Conservation (phyloP, 2,329 filamentous ascomycete species). For the Pezicula radicicola region DNA sequence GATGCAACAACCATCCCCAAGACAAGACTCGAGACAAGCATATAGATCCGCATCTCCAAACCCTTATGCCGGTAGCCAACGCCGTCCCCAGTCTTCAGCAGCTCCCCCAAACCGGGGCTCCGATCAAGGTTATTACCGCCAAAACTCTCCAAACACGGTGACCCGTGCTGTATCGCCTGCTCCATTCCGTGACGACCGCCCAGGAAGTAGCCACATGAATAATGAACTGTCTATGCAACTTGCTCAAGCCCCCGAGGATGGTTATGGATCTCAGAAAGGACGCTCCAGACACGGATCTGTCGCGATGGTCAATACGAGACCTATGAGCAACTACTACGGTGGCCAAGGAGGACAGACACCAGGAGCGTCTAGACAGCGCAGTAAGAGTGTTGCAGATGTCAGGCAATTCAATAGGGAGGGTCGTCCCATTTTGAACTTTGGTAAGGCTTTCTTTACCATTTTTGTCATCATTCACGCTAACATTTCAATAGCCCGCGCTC, state of each 20-base stretch:
- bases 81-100: conserved; percentile 27
- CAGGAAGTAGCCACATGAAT: conserved; percentile 39
- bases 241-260: conserved; percentile 49
- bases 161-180: conserved; percentile 44
- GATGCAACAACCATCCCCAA: conserved; percentile 31
- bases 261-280: conserved; percentile 55
- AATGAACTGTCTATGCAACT: conserved; percentile 65
- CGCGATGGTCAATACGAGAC: conserved; percentile 40
- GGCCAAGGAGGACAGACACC: conserved; percentile 30
- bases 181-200: conserved; percentile 39
- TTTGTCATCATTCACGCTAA: conserved; percentile 16
- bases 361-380: conserved; percentile 51
- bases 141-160: conserved; percentile 42
- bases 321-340: conserved; percentile 55
- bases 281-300: conserved; percentile 47
- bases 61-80: conserved; percentile 47
- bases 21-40: conserved; percentile 38
- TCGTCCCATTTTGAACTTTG: conserved; percentile 84
- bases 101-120: conserved; percentile 44
- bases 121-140: conserved; percentile 48
- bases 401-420: conserved; percentile 84
- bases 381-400: conserved; percentile 82
- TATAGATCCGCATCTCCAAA: conserved; percentile 59
- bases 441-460: conserved; percentile 54
- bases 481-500: conserved; percentile 67